Conservation (phyloP, 2,329 filamentous ascomycete genomes). For the Pseudocercospora fijiensis region DNA sequence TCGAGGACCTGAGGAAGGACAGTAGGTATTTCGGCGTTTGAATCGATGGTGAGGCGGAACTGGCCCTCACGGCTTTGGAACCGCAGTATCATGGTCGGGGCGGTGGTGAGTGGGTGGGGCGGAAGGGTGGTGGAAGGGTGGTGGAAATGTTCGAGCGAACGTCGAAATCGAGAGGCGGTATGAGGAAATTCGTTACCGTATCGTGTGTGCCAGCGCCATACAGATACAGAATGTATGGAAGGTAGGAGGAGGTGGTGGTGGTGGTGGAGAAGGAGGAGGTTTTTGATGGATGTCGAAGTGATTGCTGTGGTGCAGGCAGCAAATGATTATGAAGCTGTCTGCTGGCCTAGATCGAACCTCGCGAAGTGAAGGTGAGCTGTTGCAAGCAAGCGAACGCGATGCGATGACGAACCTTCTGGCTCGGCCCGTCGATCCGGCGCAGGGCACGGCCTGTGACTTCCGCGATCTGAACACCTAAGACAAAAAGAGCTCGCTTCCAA, state of each 20-base stretch:
- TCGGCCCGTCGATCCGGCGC: background rate
- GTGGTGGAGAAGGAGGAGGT: conserved; percentile 3
- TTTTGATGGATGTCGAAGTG: background rate
- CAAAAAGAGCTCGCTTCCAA: background rate
- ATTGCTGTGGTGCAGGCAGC: conserved; percentile 5
- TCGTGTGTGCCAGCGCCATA: conserved; percentile 1
- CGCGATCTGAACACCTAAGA: conserved; percentile 8
- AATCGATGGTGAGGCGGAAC: conserved; percentile 77
- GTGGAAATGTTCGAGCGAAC: conserved; percentile 3
- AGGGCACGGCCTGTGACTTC: conserved; percentile 6
- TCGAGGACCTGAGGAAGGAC: conserved; percentile 57
- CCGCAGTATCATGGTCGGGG: conserved; percentile 70
- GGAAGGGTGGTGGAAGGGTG: conserved; percentile 11
- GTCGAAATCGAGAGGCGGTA: conserved; percentile 9
- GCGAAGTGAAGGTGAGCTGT: conserved; percentile 1
- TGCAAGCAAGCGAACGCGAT: background rate
- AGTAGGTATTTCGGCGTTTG: conserved; percentile 67
- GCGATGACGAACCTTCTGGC: background rate
- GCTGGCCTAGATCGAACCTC: background rate
- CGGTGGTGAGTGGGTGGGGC: background rate
- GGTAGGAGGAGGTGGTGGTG: conserved; percentile 1
- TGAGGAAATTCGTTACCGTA: conserved; percentile 3
- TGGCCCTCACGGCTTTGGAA: conserved; percentile 92
- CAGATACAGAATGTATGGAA: background rate
- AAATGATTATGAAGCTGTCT: conserved; percentile 11